Evolutionary conservation across 2,329 filamentous ascomycete species (phyloP), one percentile per base, ranked within the genome.

Genomic region (Colletotrichum ledebouriae): DNA sequence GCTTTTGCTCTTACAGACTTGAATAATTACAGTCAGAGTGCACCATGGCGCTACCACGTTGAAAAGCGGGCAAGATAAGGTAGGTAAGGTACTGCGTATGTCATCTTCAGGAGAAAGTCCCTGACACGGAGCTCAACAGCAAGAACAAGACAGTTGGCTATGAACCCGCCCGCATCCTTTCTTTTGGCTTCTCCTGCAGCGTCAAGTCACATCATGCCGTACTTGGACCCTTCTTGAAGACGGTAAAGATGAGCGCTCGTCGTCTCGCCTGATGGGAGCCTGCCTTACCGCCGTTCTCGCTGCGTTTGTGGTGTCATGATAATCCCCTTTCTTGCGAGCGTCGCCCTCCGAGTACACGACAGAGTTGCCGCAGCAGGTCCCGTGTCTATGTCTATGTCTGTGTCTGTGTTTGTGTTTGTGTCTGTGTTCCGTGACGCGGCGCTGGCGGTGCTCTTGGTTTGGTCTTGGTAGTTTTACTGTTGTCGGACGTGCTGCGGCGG

Each of bases 281-380:
- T 33, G 44, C 57, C 46, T 60, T 65, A 17, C 47, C 56, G 33
- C 20, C 47, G 56, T 65, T 55, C 57, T 20, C 49, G 63, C 58
- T 50, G 63, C 49, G 57, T 62, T 58, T 62, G 63, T 62, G 63
- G 25, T 55, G 37, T 50, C 42, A 33, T 34, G 62, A 50, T 65
- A 37, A 37, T 55, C 34, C 34, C 12, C 29, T 29, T 46, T 33
- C 17, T 17, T 12, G 29, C 25, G 13, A 34, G 44, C 17, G 44
- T 39, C 13, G 10, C 37, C 13, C 37, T 11, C 13, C 11, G 11
- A 39, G 37, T 15, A 25, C 61, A 64, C 55, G 37, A 52, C 56
- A 52, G 25, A 52, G 46, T 39, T 41, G 63, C 41, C 63, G 56
- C 63, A 65, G 47, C 56, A 65, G 56, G 56, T 60, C 39, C 47